phyloP scores from a whole-genome alignment of 2,329 filamentous ascomycete genomes.

The Colletotrichum sp. region DNA sequence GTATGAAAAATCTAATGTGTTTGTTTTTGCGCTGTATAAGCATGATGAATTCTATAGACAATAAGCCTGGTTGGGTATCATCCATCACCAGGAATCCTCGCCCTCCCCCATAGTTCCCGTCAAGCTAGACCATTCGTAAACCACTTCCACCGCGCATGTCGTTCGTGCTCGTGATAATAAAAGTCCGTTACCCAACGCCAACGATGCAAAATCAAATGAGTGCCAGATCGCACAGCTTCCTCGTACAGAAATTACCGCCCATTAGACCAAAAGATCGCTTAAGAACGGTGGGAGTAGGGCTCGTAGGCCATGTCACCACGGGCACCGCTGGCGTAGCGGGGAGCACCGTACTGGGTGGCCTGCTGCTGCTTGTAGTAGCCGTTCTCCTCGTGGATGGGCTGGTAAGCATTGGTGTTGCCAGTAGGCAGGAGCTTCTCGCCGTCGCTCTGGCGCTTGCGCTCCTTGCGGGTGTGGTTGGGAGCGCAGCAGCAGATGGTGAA shows the following conservation, averaged over 20 bases:
- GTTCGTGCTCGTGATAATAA: conserved; percentile 10
- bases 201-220: conserved; percentile 11
- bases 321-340: conserved; percentile 44
- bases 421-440: conserved; percentile 57
- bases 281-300: conserved; percentile 65
- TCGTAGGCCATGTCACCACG: conserved; percentile 65
- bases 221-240: background rate
- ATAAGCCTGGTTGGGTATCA: conserved; percentile 18
- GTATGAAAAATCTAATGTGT: background rate
- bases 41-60: conserved; percentile 11
- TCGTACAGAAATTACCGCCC: background rate
- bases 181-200: conserved; percentile 18
- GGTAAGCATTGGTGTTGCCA: conserved; percentile 49
- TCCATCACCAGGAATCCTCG: conserved; percentile 9
- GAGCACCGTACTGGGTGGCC: conserved; percentile 37
- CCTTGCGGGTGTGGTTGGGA: conserved; percentile 41
- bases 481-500: conserved; percentile 92
- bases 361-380: conserved; percentile 43
- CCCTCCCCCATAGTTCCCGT: background rate
- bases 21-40: background rate
- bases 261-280: conserved; percentile 25
- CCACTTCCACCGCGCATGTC: conserved; percentile 6
- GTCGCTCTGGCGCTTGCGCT: conserved; percentile 36
- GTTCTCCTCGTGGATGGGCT: conserved; percentile 47
- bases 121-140: conserved; percentile 7